These are phyloP conservation scores for Avena atlantica DNA, from an alignment of 176 grass and related monocot genomes.

Conservation along the genomic window DNA sequence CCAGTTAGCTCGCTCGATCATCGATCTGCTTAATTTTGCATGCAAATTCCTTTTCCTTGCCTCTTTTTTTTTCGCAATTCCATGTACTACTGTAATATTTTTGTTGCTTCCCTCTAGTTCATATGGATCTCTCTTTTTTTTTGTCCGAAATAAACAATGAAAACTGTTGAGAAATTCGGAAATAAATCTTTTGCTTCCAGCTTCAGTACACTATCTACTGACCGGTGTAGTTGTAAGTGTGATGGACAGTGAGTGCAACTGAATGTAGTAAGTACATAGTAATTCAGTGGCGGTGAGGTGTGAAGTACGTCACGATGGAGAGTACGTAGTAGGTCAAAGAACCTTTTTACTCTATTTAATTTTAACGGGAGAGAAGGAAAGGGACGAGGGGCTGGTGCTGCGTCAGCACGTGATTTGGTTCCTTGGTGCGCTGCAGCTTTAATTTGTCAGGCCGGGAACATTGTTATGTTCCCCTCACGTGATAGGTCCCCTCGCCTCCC, in stretches of 20 bases:
- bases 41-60: conserved; percentile 45
- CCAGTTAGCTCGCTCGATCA: background rate
- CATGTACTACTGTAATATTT: background rate
- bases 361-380: conserved; percentile 4
- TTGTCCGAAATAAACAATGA: conserved; percentile 44
- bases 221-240: background rate
- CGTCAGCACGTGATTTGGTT: conserved; percentile 61
- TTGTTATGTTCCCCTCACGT: conserved; percentile 43
- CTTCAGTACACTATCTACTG: background rate
- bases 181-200: background rate
- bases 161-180: background rate
- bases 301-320: background rate
- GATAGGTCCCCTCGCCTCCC: conserved; percentile 20
- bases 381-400: background rate
- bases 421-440: conserved; percentile 46
- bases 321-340: background rate
- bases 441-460: conserved; percentile 45
- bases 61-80: conserved; percentile 4
- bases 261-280: background rate
- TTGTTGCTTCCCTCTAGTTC: background rate
- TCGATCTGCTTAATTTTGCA: conserved; percentile 28
- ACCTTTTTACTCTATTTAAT: background rate
- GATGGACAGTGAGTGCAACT: background rate
- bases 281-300: conserved; percentile 10
- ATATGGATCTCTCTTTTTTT: conserved; percentile 32